Evolutionary conservation across 768 basidiomycete species (phyloP), one percentile per base, ranked within the genome.

Genomic region (Kwoniella sp.): DNA sequence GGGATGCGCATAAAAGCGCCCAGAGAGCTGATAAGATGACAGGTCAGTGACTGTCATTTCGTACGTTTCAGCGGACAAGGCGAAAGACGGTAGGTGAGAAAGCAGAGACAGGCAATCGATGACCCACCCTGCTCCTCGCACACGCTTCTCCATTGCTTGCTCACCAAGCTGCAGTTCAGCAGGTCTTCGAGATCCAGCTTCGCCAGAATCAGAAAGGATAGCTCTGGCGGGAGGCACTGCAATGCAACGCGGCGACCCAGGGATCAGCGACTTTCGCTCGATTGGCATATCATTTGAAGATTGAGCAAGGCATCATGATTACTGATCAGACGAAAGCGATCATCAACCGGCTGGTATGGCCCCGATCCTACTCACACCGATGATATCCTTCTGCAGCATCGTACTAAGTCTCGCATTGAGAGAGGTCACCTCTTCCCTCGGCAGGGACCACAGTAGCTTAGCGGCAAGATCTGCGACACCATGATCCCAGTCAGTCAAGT

Each of bases 321-420:
- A n/a, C n/a, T n/a, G n/a, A n/a, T n/a, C n/a, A n/a, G n/a, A n/a
- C n/a, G n/a, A n/a, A n/a, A 68, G 60, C 29, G 8, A 30, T 17
- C 55, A 17, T 21, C 22, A 26, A 30, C n/a, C 27, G 4, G 12
- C 22, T 51, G 13, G 46, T 21, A 19, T 48, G 26, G 10, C 6
- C 21, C 8, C n/a, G 13, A n/a, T 17, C 9, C 15, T 24, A 65
- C 74, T 63, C 29, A 73, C 74, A 0, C 69, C 70, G 26, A 76
- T 55, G 47, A 76, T 72, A 59, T 76, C 74, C 57, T 70, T 73
- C 55, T 76, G 74, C 12, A 76, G 58, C 61, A 65, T 63, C 24
- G 37, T 30, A 29, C 47, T 60, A 2, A 76, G 26, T n/a, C 65
- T 27, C 24, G 52, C 48, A 29, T 65, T 67, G 2, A 73, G n/a